Evolutionary conservation across 1,284 basidiomycete species (phyloP), one percentile per base, ranked within the genome.

Genomic region (Melampsora americana): DNA sequence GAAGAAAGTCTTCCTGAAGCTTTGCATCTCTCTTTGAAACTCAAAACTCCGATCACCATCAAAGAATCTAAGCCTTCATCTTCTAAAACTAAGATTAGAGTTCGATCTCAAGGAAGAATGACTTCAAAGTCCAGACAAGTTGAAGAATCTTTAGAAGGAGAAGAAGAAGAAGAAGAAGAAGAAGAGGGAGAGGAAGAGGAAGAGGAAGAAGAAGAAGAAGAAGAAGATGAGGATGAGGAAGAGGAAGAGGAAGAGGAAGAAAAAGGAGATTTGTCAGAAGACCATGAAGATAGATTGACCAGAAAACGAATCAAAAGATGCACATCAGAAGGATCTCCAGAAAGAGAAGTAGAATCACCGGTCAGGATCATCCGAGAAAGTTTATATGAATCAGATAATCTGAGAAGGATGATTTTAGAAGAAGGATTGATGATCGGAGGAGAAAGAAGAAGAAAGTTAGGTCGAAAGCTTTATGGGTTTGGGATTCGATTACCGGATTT

Each of bases 401-500:
- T 68, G 20, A 61, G 73, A 62, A 48, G 56, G 39, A 61, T 42
- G 26, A 66, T 67, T 1, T 62, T 69, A 48, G 74, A 69, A 64
- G 74, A 69, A 42, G 30, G 67, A 9, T 48, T 67, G 16, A 28
- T 62, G 20, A 60, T 39, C 26, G 56, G 53, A 18, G 35, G 61
- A 23, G 62, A 64, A 20, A 69, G 74, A 77, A n/a, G 53, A 23
- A 12, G 53, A 12, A 28, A 23, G n/a, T 28, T 44, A 5, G 46
- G 60, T 2, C 59, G 74, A 59, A n/a, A 53, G n/a, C 26, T 23
- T 12, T 69, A 77, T 69, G 74, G 66, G 32, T 67, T 77, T 32
- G 74, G 74, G 14, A 35, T 66, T 44, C 64, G 44, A 39, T 50
- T 77, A 62, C 74, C 74, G 5, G 74, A 77, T 50, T 65, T 77